Evolutionary conservation across 257 asterid genomes (phyloP).

Genomic region (Eucommia ulmoides): DNA sequence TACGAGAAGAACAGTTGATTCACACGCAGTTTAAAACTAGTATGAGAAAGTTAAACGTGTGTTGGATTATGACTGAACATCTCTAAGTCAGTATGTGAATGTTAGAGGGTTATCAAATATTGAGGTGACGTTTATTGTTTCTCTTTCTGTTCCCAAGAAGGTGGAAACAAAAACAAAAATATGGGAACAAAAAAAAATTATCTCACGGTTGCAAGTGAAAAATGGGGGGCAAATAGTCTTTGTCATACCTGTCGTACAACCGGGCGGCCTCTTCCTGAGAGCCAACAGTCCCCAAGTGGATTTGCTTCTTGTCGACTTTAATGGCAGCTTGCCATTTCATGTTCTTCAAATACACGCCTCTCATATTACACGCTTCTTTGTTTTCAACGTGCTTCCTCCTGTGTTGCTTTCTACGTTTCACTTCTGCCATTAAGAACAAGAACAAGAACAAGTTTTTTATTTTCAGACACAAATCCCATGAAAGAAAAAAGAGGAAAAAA

Average conservation of each 20-base stretch:
- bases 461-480: background rate
- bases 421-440: constrained; percentile 28
- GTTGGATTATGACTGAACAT: too few relatives aligned
- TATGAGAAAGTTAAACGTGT: too few relatives aligned
- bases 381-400: constrained; percentile 77
- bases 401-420: constrained; percentile 78
- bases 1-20: background rate
- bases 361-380: constrained; percentile 64
- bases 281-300: constrained; percentile 89
- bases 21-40: background rate
- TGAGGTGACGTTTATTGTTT: too few relatives aligned
- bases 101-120: too few relatives aligned
- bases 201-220: too few relatives aligned
- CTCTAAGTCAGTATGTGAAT: too few relatives aligned
- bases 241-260: constrained; percentile 65
- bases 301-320: constrained; percentile 91
- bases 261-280: constrained; percentile 96
- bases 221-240: background rate
- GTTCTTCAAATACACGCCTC: constrained; percentile 93
- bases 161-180: too few relatives aligned
- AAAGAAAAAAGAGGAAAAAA: background rate
- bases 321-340: constrained; percentile 99
- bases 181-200: too few relatives aligned
- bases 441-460: background rate
- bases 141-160: too few relatives aligned